Conservation (phyloP, 176 grass and related monocot species). For the Neostapfia colusana region DNA sequence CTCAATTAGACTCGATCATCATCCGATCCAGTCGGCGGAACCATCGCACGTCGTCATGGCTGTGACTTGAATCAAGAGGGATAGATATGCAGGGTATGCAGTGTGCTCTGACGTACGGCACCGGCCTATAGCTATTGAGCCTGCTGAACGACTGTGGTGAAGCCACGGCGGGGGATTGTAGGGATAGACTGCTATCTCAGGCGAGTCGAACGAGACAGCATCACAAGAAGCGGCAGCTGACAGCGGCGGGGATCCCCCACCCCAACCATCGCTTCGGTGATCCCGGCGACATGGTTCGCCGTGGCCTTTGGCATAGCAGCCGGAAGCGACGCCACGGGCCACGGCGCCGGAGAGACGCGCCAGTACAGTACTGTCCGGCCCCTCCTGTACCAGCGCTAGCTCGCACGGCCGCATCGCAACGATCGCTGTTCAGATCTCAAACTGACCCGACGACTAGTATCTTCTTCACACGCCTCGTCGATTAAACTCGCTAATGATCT, state of each 20-base stretch:
- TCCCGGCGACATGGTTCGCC: constrained; percentile 26
- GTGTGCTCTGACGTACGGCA: background rate
- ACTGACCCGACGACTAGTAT: background rate
- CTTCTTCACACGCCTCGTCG: background rate
- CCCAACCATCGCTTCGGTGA: constrained; percentile 41
- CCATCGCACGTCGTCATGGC: background rate
- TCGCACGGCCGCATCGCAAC: background rate
- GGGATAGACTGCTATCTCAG: background rate
- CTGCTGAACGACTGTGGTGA: background rate
- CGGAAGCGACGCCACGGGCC: constrained; percentile 29
- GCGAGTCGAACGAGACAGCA: constrained; percentile 30
- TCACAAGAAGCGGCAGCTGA: constrained; percentile 30
- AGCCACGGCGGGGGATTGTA: background rate
- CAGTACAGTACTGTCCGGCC: background rate
- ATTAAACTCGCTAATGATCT: background rate
- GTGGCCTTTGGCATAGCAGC: background rate
- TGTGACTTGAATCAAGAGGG: background rate
- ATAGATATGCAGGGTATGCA: background rate
- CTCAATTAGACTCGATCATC: background rate
- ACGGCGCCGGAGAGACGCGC: background rate
- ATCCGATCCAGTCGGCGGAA: background rate
- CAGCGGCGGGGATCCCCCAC: background rate
- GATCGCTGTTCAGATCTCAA: background rate
- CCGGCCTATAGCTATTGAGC: background rate
- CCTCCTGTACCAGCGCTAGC: background rate